phyloP scores from a whole-genome alignment of 2,329 filamentous ascomycete species.

The Ophiostoma tasmaniense region DNA sequence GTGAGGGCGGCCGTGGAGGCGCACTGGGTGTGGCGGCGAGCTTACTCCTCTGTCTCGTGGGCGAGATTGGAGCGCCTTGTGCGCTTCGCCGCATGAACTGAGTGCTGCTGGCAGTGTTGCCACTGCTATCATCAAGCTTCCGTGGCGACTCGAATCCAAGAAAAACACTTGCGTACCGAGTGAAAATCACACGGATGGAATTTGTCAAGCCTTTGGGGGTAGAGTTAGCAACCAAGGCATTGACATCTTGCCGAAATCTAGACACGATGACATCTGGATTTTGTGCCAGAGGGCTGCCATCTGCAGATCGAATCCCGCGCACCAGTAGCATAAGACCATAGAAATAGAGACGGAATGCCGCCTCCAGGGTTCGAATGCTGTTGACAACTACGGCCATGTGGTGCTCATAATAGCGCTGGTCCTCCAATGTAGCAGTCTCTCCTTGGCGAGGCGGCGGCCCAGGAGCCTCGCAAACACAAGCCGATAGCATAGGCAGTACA shows the following conservation, averaged over 20 bases:
- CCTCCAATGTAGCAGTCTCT: conserved; percentile 6
- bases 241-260: conserved; percentile 50
- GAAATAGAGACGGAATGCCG: conserved; percentile 49
- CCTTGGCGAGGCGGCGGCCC: background rate
- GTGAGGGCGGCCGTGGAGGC: conserved; percentile 22
- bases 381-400: conserved; percentile 35
- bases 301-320: conserved; percentile 35
- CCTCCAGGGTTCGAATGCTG: conserved; percentile 50
- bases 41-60: conserved; percentile 3
- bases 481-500: conserved; percentile 47
- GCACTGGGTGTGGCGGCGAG: background rate
- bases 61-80: conserved; percentile 15
- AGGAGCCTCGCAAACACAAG: conserved; percentile 28
- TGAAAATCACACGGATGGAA: conserved; percentile 48
- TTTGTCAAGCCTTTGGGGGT: conserved; percentile 44
- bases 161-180: conserved; percentile 42
- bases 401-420: conserved; percentile 18
- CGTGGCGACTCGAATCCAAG: conserved; percentile 31
- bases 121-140: background rate
- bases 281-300: background rate
- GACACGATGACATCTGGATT: conserved; percentile 11
- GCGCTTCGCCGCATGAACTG: conserved; percentile 12
- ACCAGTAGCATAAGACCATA: conserved; percentile 46
- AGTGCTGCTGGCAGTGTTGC: background rate
- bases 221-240: conserved; percentile 58